Percentiles rank a stretch among this genome's conserved stretches.
These are phyloP conservation scores for Oleoguttula mirabilis DNA, from an alignment of 495 filamentous ascomycete species.

Conservation along the genomic window DNA sequence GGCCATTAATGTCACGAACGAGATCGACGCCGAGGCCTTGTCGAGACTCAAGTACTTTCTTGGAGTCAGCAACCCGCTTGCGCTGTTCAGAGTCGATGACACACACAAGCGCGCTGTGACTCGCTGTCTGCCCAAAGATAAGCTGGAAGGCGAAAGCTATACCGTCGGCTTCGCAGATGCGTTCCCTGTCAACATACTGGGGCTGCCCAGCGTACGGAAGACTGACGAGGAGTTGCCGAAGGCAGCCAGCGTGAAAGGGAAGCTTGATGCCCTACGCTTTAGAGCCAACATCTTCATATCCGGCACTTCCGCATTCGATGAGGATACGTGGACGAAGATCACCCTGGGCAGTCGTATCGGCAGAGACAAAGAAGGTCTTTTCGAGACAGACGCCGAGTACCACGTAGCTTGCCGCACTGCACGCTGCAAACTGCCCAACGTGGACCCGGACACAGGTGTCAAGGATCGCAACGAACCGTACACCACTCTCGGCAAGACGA, in stretches of 20 bases:
- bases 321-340: constrained; percentile 71
- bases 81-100: constrained; percentile 60
- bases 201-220: constrained; percentile 59
- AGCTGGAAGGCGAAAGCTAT: constrained; percentile 54
- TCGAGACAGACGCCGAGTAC: constrained; percentile 25
- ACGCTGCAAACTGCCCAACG: constrained; percentile 75
- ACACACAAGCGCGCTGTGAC: constrained; percentile 52
- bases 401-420: constrained; percentile 58
- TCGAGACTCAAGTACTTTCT: constrained; percentile 44
- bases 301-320: constrained; percentile 50
- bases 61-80: constrained; percentile 51
- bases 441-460: constrained; percentile 60
- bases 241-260: constrained; percentile 10
- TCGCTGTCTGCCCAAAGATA: constrained; percentile 59
- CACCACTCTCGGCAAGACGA: constrained; percentile 52
- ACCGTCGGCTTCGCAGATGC: constrained; percentile 75
- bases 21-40: constrained; percentile 40
- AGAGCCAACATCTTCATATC: constrained; percentile 71
- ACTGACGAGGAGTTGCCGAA: constrained; percentile 29
- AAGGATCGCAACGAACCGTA: constrained; percentile 64
- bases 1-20: constrained; percentile 36
- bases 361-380: constrained; percentile 5
- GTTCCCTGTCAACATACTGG: constrained; percentile 77
- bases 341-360: constrained; percentile 36
- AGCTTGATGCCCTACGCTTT: constrained; percentile 58